These are phyloP conservation scores for Phragmites australis DNA, from an alignment of 176 grass and related monocot species.

Conservation along the genomic window DNA sequence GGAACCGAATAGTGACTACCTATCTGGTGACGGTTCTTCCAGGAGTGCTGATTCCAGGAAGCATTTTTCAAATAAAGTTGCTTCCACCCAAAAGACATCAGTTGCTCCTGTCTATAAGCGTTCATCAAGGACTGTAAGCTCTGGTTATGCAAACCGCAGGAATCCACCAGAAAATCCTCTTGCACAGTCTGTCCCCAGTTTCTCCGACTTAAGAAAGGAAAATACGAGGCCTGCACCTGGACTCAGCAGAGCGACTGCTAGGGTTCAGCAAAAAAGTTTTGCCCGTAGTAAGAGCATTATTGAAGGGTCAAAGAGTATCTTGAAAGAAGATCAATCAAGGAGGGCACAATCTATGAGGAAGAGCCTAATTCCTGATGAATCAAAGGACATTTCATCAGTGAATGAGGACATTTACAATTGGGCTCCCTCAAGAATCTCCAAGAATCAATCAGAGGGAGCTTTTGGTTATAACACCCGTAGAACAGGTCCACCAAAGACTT, in stretches of 20 bases:
- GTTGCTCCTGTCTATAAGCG: slow-evolving; percentile 56
- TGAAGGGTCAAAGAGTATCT: slow-evolving; percentile 65
- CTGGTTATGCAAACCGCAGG: slow-evolving; percentile 59
- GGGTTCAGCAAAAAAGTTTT: slow-evolving; percentile 59
- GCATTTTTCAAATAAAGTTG: slow-evolving; percentile 57
- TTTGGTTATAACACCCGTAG: slow-evolving; percentile 47
- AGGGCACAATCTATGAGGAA: slow-evolving; percentile 90
- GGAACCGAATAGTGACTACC: slow-evolving; percentile 70
- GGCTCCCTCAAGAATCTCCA: slow-evolving; percentile 44
- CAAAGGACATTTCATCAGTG: slow-evolving; percentile 70
- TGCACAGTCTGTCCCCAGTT: slow-evolving; percentile 84
- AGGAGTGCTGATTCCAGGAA: slow-evolving; percentile 78
- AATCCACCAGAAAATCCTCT: slow-evolving; percentile 68
- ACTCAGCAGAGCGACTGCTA: slow-evolving; percentile 51
- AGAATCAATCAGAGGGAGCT: slow-evolving; percentile 37
- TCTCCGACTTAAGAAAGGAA: slow-evolving; percentile 90
- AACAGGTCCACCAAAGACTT: slow-evolving; percentile 47
- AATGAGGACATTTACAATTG: slow-evolving; percentile 55
- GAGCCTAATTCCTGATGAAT: slow-evolving; percentile 54
- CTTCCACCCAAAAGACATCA: slow-evolving; percentile 53
- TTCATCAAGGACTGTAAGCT: slow-evolving; percentile 52
- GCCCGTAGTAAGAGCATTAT: slow-evolving; percentile 79
- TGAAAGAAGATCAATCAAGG: slow-evolving; percentile 73
- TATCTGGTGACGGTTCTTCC: slow-evolving; percentile 80
- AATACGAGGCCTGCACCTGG: slow-evolving; percentile 79